Evolutionary conservation across 805 yeast species (phyloP).

Genomic region (Osmozyma mogii): DNA sequence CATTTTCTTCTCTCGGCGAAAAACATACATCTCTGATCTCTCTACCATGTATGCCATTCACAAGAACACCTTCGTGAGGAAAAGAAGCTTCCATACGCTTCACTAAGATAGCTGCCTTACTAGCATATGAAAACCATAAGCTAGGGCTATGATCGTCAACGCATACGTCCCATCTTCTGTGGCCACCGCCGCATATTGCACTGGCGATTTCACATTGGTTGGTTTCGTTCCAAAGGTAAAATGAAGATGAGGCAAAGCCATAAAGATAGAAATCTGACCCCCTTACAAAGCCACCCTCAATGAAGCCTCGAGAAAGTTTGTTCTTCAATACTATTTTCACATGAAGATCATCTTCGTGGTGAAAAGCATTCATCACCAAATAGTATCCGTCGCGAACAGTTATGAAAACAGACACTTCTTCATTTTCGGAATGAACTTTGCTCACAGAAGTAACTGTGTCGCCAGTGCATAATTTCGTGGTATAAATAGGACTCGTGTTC

Average conservation of each 20-base stretch:
- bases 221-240: slow-evolving; percentile 79
- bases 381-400: slow-evolving; percentile 67
- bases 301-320: slow-evolving; percentile 63
- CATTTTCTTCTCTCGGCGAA: slow-evolving; percentile 23
- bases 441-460: slow-evolving; percentile 59
- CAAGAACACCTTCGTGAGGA: slow-evolving; percentile 24
- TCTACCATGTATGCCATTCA: slow-evolving; percentile 80
- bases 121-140: no score
- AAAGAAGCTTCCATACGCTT: no score
- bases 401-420: slow-evolving; percentile 25
- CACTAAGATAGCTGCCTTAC: no score
- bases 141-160: no score
- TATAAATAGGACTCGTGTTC: slow-evolving; percentile 11
- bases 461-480: slow-evolving; percentile 50
- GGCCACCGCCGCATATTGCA: slow-evolving; percentile 86
- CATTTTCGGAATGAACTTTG: slow-evolving; percentile 20
- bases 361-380: slow-evolving; percentile 23
- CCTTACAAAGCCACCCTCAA: slow-evolving; percentile 62
- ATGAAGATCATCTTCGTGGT: slow-evolving; percentile 4
- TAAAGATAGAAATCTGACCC: slow-evolving; percentile 47
- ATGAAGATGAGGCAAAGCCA: slow-evolving; percentile 77
- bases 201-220: slow-evolving; percentile 60
- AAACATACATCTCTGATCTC: slow-evolving; percentile 74
- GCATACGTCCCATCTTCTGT: slow-evolving; percentile 72
- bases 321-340: slow-evolving; percentile 42